These are phyloP conservation scores for Lipomyces starkeyi DNA, from an alignment of 805 yeast genomes.

Conservation along the genomic window DNA sequence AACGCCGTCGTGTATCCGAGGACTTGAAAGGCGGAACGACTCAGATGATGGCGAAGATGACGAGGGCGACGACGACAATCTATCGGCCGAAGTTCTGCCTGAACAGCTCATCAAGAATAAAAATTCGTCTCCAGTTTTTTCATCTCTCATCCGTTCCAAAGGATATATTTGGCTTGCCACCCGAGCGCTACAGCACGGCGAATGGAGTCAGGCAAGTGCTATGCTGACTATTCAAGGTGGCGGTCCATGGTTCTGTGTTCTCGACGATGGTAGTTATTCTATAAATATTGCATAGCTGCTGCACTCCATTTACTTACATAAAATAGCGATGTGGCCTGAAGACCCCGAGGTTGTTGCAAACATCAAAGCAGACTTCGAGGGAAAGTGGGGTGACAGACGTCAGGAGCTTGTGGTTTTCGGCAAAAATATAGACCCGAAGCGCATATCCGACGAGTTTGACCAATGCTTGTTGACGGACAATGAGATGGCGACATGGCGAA, in stretches of 20 bases:
- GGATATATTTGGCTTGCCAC: constrained; percentile 57
- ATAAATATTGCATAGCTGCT: not conserved
- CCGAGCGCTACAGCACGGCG: constrained; percentile 51
- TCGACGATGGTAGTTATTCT: not conserved
- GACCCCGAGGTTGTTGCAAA: constrained; percentile 45
- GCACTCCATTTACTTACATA: constrained; percentile 3
- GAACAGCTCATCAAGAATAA: constrained; percentile 46
- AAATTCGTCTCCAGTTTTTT: constrained; percentile 47
- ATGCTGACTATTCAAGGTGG: constrained; percentile 53
- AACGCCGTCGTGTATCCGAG: not conserved
- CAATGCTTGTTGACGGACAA: constrained; percentile 51
- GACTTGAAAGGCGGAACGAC: constrained; percentile 10
- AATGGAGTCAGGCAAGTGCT: constrained; percentile 55
- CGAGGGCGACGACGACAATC: constrained; percentile 20
- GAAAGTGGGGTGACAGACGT: constrained; percentile 53
- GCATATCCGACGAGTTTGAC: constrained; percentile 47
- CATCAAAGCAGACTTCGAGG: constrained; percentile 50
- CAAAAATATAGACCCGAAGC: constrained; percentile 45
- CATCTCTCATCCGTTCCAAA: constrained; percentile 51
- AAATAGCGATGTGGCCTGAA: constrained; percentile 48
- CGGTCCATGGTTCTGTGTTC: constrained; percentile 50
- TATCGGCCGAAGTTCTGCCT: constrained; percentile 8
- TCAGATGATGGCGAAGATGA: constrained; percentile 31
- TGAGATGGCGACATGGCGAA: constrained; percentile 45
- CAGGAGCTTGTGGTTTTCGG: constrained; percentile 57